Evolutionary conservation across 2,329 filamentous ascomycete species (phyloP).

Genomic region (Cladophialophora exuberans): DNA sequence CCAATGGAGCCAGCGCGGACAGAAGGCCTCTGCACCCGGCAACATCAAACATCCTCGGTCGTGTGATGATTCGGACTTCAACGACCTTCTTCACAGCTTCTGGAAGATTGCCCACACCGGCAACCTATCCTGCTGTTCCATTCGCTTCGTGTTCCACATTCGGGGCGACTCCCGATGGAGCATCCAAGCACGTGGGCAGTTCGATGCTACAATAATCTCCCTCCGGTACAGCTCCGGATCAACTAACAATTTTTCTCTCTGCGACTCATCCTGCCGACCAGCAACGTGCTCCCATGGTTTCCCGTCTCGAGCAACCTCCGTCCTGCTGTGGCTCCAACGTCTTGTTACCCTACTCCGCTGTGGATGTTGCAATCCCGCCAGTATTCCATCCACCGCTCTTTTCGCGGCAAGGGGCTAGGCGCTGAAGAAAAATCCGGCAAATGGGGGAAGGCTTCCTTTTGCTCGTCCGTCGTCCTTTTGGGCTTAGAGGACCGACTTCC

Average conservation of each 20-base stretch:
- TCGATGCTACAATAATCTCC: background rate
- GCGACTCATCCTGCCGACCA: conserved; percentile 1
- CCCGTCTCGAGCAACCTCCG: background rate
- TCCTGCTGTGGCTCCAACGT: background rate
- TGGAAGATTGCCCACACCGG: conserved; percentile 23
- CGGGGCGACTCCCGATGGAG: conserved; percentile 4
- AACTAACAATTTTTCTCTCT: background rate
- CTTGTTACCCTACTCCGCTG: conserved; percentile 16
- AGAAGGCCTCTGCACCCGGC: too few species aligned
- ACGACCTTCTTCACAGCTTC: conserved; percentile 10
- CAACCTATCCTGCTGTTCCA: conserved; percentile 12
- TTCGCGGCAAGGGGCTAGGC: background rate
- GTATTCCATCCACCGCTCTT: conserved; percentile 2
- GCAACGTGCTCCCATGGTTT: background rate
- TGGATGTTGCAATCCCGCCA: conserved; percentile 1
- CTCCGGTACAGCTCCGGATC: background rate
- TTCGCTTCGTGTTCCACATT: conserved; percentile 5
- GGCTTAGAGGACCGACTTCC: conserved; percentile 4
- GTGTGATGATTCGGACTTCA: background rate
- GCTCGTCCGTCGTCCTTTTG: too few species aligned
- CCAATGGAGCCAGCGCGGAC: too few species aligned
- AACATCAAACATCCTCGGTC: too few species aligned
- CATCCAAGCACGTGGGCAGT: conserved; percentile 5
- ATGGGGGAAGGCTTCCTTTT: too few species aligned
- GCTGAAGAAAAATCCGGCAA: background rate